phyloP scores from a whole-genome alignment of 441 rosid genomes.

The Gossypium davidsonii region DNA sequence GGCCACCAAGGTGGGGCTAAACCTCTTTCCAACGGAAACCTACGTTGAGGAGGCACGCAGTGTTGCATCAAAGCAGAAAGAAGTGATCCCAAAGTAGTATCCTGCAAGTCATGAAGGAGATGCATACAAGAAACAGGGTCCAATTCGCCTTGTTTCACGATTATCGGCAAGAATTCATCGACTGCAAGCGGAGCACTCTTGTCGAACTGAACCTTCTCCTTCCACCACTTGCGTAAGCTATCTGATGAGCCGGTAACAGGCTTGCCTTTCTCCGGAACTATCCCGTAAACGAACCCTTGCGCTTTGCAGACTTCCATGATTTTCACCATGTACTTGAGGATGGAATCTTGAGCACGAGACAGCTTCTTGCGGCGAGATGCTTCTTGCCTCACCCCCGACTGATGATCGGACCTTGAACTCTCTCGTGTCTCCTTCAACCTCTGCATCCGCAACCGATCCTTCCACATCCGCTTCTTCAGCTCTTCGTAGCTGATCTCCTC shows the following conservation, averaged over 20 bases:
- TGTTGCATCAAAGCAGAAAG: slow-evolving; percentile 62
- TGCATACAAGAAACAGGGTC: slow-evolving; percentile 33
- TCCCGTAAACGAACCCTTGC: slow-evolving; percentile 53
- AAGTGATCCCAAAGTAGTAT: slow-evolving; percentile 55
- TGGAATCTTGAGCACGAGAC: slow-evolving; percentile 58
- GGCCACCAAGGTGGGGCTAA: slow-evolving; percentile 76
- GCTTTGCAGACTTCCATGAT: slow-evolving; percentile 62
- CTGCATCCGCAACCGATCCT: slow-evolving; percentile 44
- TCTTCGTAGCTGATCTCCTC: slow-evolving; percentile 41
- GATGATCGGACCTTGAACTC: background rate
- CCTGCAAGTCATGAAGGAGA: slow-evolving; percentile 51
- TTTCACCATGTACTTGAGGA: slow-evolving; percentile 60
- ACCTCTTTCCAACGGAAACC: slow-evolving; percentile 49
- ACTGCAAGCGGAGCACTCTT: slow-evolving; percentile 41
- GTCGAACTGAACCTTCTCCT: slow-evolving; percentile 48
- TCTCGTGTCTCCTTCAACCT: slow-evolving; percentile 31
- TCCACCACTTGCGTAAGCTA: slow-evolving; percentile 62
- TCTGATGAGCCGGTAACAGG: slow-evolving; percentile 60
- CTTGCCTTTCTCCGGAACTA: slow-evolving; percentile 56
- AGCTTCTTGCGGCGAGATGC: slow-evolving; percentile 58
- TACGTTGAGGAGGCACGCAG: slow-evolving; percentile 50
- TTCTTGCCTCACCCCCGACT: slow-evolving; percentile 26
- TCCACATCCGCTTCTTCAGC: slow-evolving; percentile 68
- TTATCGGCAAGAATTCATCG: slow-evolving; percentile 20
- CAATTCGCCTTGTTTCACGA: slow-evolving; percentile 7